Evolutionary conservation across 192 early-diverging fungal species (phyloP).

Genomic region (Gaertneriomyces sp.): DNA sequence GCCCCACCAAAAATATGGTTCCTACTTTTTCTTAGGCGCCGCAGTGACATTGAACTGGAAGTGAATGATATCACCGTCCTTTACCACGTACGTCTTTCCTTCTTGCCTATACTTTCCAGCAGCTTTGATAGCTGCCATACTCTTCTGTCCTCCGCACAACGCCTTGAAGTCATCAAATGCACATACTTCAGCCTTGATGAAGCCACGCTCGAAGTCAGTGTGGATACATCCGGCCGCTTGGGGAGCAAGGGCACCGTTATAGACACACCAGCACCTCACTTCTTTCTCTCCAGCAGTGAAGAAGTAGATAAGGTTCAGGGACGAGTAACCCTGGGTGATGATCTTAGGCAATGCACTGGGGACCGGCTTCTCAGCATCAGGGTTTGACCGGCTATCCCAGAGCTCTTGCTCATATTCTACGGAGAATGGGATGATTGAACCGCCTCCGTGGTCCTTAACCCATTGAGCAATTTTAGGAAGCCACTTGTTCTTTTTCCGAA

Average conservation of each 20-base stretch:
- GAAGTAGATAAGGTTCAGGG: conserved; percentile 85
- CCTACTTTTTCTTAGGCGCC: conserved; percentile 21
- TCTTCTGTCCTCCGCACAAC: conserved; percentile 43
- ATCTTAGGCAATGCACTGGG: conserved; percentile 79
- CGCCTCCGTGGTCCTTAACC: conserved; percentile 26
- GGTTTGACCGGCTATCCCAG: conserved; percentile 16
- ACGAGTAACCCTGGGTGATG: conserved; percentile 80
- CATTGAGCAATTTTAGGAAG: conserved; percentile 77
- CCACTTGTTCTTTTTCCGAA: conserved; percentile 96
- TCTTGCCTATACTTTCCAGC: conserved; percentile 85
- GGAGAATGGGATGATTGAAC: conserved; percentile 76
- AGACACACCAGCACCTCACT: conserved; percentile 87
- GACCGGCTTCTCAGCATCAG: conserved; percentile 25
- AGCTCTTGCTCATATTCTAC: conserved; percentile 51
- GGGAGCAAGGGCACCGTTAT: conserved; percentile 71
- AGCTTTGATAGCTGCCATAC: conserved; percentile 72
- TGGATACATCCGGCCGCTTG: conserved; percentile 93
- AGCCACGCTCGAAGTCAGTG: conserved; percentile 66
- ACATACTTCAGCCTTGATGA: conserved; percentile 84
- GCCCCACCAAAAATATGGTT: too few species aligned
- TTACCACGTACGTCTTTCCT: conserved; percentile 87
- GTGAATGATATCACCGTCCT: conserved; percentile 82
- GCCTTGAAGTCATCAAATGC: conserved; percentile 74
- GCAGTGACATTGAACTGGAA: conserved; percentile 30
- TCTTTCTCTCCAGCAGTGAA: conserved; percentile 89